phyloP scores from a whole-genome alignment of 148 eudicot genomes.

The Rhododendron mucronatum region DNA sequence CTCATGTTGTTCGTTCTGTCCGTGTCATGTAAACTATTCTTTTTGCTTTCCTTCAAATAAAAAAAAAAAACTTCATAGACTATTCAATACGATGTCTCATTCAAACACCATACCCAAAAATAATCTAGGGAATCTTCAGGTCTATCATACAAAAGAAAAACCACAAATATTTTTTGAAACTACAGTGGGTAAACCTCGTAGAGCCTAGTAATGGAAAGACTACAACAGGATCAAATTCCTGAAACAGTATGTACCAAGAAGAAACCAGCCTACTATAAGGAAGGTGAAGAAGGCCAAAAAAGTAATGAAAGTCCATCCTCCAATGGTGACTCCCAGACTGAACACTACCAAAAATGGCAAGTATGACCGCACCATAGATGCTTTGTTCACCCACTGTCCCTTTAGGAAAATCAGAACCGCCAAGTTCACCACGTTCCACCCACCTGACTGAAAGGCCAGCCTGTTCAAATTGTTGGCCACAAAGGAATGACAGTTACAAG shows the following conservation, averaged over 20 bases:
- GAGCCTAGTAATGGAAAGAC: background rate
- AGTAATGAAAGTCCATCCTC: slow-evolving; percentile 65
- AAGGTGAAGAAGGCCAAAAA: slow-evolving; percentile 50
- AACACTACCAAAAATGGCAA: slow-evolving; percentile 53
- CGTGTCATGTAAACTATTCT: background rate
- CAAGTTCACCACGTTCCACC: slow-evolving; percentile 86
- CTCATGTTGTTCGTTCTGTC: too few relatives aligned
- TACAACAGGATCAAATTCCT: slow-evolving; percentile 62
- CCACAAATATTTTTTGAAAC: background rate
- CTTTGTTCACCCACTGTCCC: slow-evolving; percentile 70
- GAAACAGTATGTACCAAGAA: slow-evolving; percentile 78
- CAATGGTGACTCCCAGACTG: slow-evolving; percentile 51
- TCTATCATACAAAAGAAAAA: background rate
- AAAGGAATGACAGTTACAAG: slow-evolving; percentile 95
- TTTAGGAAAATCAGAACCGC: slow-evolving; percentile 62
- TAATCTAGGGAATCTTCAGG: background rate
- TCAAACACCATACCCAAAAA: background rate
- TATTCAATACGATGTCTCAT: background rate
- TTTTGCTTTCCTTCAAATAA: background rate
- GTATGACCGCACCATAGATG: slow-evolving; percentile 45
- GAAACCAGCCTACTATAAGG: slow-evolving; percentile 78
- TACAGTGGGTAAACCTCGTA: background rate
- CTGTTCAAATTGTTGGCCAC: slow-evolving; percentile 80
- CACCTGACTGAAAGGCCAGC: slow-evolving; percentile 52
- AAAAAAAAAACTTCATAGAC: background rate